Evolutionary conservation across 306 rosid species (phyloP).

Genomic region (Benincasa hispida): DNA sequence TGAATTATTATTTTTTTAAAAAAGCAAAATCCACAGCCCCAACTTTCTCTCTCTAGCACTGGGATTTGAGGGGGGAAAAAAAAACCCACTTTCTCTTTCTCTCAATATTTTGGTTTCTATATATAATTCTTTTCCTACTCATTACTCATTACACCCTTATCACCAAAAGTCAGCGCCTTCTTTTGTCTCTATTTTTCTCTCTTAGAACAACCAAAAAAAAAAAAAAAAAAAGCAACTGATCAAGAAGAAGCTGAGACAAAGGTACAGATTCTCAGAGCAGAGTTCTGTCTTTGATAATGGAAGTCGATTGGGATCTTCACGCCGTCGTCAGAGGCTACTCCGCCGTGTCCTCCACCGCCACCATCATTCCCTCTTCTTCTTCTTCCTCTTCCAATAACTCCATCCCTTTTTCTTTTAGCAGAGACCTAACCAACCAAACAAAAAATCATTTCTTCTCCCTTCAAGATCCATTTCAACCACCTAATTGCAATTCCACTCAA

Average conservation of each 20-base stretch:
- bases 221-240: not conserved
- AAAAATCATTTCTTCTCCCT: slow-evolving; percentile 21
- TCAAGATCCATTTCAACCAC: slow-evolving; percentile 33
- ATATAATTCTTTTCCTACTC: slow-evolving; percentile 26
- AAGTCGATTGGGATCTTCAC: slow-evolving; percentile 85
- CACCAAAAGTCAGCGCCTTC: slow-evolving; percentile 58
- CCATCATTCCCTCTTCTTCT: slow-evolving; percentile 18
- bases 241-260: slow-evolving; percentile 6
- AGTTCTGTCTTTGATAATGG: slow-evolving; percentile 26
- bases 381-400: slow-evolving; percentile 2
- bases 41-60: slow-evolving; percentile 4
- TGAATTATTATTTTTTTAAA: no score
- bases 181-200: slow-evolving; percentile 23
- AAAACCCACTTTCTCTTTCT: not conserved
- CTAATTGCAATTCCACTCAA: slow-evolving; percentile 19
- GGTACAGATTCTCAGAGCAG: slow-evolving; percentile 25
- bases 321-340: slow-evolving; percentile 83
- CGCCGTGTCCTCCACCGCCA: not conserved
- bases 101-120: slow-evolving; percentile 16
- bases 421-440: not conserved
- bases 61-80: not conserved
- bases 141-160: slow-evolving; percentile 30
- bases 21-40: not conserved
- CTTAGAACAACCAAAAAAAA: not conserved
- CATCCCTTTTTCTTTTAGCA: slow-evolving; percentile 12